Evolutionary conservation across 2,329 filamentous ascomycete genomes (phyloP).

Genomic region (Ceratocystis destructans): DNA sequence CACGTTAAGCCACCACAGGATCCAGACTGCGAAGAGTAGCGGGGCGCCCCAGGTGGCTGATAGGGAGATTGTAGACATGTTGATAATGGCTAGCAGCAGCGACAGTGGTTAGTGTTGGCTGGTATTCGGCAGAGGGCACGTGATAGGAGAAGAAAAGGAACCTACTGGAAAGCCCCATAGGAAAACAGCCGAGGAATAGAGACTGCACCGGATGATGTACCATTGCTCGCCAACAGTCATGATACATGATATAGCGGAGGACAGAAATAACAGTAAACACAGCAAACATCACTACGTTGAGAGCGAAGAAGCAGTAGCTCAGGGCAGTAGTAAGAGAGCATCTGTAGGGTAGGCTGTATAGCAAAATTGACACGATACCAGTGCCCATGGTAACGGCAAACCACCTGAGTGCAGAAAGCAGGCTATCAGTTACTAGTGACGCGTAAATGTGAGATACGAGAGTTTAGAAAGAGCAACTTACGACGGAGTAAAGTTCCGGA

Average conservation of each 20-base stretch:
- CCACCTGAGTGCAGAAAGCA: constrained; percentile 30
- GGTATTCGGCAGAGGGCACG: background rate
- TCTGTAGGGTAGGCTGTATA: constrained; percentile 49
- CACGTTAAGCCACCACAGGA: constrained; percentile 45
- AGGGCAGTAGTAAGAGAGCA: constrained; percentile 43
- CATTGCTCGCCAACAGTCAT: constrained; percentile 54
- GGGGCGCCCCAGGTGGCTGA: constrained; percentile 49
- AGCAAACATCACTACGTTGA: constrained; percentile 46
- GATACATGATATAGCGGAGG: constrained; percentile 50
- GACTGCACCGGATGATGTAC: constrained; percentile 52
- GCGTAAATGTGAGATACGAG: background rate
- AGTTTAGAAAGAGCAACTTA: constrained; percentile 25
- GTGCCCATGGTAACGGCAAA: constrained; percentile 53
- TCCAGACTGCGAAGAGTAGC: constrained; percentile 41
- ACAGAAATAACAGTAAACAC: constrained; percentile 40
- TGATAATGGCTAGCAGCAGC: constrained; percentile 40
- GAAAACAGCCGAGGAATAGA: constrained; percentile 54
- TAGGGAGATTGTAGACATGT: constrained; percentile 44
- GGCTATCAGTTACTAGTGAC: background rate
- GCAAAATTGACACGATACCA: constrained; percentile 49
- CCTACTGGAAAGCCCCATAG: constrained; percentile 46
- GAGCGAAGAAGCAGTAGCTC: constrained; percentile 44
- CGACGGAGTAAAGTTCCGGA: constrained; percentile 43
- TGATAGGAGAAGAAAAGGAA: background rate
- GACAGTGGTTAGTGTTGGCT: background rate